A percentile compares a stretch with the other conserved stretches of the same genome.
phyloP scores from a whole-genome alignment of 2,329 filamentous ascomycete genomes.

The Aspergillus uvarum region DNA sequence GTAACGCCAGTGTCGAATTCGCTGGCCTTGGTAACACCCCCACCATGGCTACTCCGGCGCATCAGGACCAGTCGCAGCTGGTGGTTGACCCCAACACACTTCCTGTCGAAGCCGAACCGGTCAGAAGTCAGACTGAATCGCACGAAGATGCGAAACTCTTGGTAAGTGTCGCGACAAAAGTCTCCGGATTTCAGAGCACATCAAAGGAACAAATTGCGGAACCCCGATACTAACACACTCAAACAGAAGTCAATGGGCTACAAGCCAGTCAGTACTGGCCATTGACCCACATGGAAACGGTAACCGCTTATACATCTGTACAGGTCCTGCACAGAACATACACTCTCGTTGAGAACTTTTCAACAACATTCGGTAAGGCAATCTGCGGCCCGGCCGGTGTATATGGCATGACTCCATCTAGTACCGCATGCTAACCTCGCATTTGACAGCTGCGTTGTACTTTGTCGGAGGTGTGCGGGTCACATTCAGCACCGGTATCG shows the following conservation, averaged over 20 bases:
- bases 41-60: constrained; percentile 16
- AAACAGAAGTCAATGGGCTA: constrained; percentile 53
- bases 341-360: constrained; percentile 59
- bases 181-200: background rate
- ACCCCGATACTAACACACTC: constrained; percentile 20
- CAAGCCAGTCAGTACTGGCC: constrained; percentile 49
- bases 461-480: constrained; percentile 61
- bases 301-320: constrained; percentile 15
- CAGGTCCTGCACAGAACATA: constrained; percentile 59
- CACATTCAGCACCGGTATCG: constrained; percentile 63
- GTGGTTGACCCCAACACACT: constrained; percentile 25
- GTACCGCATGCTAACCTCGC: constrained; percentile 7
- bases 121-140: constrained; percentile 26
- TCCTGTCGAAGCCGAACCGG: constrained; percentile 25
- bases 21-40: constrained; percentile 4
- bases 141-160: constrained; percentile 40
- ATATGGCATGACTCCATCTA: constrained; percentile 23
- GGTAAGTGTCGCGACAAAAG: constrained; percentile 24
- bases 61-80: constrained; percentile 22
- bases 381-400: constrained; percentile 31
- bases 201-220: background rate
- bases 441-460: constrained; percentile 55
- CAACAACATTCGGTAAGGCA: constrained; percentile 56
- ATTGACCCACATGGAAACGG: background rate
- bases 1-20: background rate